A percentile compares a stretch with the other conserved stretches of the same genome.
These are phyloP conservation scores for Fusarium sp. DNA, from an alignment of 2,329 filamentous ascomycete genomes.

Conservation along the genomic window DNA sequence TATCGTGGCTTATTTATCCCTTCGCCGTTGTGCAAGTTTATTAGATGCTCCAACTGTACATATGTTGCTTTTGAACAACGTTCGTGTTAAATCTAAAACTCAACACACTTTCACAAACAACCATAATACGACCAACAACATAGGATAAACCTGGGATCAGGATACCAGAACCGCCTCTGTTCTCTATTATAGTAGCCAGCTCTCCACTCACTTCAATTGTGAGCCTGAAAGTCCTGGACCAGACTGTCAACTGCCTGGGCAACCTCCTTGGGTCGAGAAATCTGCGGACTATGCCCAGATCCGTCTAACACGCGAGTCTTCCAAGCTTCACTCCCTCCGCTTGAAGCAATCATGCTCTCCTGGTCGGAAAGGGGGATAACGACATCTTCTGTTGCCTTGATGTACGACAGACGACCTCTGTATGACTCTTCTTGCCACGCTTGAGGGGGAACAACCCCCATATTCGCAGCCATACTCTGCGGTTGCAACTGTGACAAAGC, in stretches of 20 bases:
- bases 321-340: background rate
- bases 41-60: accelerated
- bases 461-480: background rate
- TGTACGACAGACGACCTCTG: background rate
- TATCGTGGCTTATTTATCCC: accelerated
- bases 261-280: background rate
- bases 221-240: background rate
- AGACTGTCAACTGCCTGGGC: background rate
- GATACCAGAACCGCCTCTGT: accelerated
- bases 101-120: no score
- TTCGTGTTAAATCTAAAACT: accelerated
- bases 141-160: accelerated
- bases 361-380: background rate
- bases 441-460: background rate
- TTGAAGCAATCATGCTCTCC: background rate
- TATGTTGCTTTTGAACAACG: background rate
- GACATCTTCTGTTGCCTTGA: background rate
- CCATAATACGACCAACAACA: no score
- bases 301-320: background rate
- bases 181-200: accelerated
- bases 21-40: background rate
- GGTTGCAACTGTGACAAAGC: background rate
- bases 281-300: background rate
- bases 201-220: accelerated
- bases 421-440: background rate